Evolutionary conservation across 108 stramenopile species (phyloP), one percentile per base, ranked within the genome.

Genomic region (Stephanodiscus minutulus): DNA sequence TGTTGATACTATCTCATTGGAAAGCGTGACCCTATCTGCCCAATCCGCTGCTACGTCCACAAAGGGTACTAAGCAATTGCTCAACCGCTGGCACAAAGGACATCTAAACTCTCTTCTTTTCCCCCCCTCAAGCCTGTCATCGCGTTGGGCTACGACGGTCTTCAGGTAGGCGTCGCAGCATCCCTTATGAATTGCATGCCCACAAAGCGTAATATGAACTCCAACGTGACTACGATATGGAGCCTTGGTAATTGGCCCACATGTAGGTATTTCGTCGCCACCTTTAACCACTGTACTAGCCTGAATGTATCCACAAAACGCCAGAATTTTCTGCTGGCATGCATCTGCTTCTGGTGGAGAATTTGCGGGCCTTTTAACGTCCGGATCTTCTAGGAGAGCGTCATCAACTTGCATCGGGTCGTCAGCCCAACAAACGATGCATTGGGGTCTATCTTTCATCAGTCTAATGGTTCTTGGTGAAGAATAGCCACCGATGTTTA

Each of bases 11-110:
- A 52, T 71, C 18, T 44, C 59, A 20, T 59, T 70, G 3, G 63
- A 50, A 21, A 76, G 76, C 9, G 67, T 10, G 27, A 56, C 27
- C 29, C 0, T 54, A 33, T 87, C 83, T 24, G 87, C 72, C 92
- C 92, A 93, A 77, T 89, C 92, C 7, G 64, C 81, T 25, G 81
- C 92, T 2, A 93, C 92, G 64, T 94, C 93, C 67, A 94, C 87
- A 66, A 94, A 94, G 46, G 93, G 93, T 37, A 94, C 82, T 46
- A 94, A 66, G 61, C 84, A 90, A 57, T 94, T 94, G 66, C 89
- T 90, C 57, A 94, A 49, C 22, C 90, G 75, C 59, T 91, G 90
- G 64, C 93, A 94, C 7, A 94, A 52, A 0, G 93, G 93, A 52
- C 93, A 94, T 33, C 86, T 74, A 70, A 94, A 94, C 58, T 94